These are phyloP conservation scores for Ramaria sp. DNA, from an alignment of 768 basidiomycete genomes.

Conservation along the genomic window DNA sequence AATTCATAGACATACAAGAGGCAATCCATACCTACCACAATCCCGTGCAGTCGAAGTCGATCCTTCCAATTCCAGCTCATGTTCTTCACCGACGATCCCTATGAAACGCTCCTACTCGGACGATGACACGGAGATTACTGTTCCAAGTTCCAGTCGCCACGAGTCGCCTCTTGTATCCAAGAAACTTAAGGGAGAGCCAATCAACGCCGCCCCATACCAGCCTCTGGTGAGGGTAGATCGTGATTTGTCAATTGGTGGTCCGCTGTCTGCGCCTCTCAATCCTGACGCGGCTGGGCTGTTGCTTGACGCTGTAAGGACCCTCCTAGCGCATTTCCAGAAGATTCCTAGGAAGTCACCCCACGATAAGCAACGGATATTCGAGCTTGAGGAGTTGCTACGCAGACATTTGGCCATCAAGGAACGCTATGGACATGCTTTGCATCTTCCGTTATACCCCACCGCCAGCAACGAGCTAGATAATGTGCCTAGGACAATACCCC, in stretches of 20 bases:
- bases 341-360: background rate
- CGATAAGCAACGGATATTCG: conserved; percentile 15
- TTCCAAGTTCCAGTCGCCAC: conserved; percentile 3
- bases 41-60: background rate
- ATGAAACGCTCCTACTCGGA: conserved; percentile 14
- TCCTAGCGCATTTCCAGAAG: conserved; percentile 3
- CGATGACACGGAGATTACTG: background rate
- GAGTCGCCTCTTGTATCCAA: conserved; percentile 8
- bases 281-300: background rate
- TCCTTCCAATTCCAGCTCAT: conserved; percentile 8
- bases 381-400: conserved; percentile 1
- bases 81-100: conserved; percentile 18
- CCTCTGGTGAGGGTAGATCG: conserved; percentile 19
- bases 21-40: too few species aligned
- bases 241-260: conserved; percentile 8
- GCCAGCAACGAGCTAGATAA: background rate
- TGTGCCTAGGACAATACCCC: background rate
- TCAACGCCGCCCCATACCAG: background rate
- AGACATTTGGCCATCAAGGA: background rate
- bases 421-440: background rate
- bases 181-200: conserved; percentile 18
- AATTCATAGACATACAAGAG: too few species aligned
- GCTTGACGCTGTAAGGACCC: background rate
- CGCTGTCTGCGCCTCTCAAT: background rate
- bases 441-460: background rate